phyloP scores from a whole-genome alignment of 177 flowering plant species.

The Vitis hybrid region DNA sequence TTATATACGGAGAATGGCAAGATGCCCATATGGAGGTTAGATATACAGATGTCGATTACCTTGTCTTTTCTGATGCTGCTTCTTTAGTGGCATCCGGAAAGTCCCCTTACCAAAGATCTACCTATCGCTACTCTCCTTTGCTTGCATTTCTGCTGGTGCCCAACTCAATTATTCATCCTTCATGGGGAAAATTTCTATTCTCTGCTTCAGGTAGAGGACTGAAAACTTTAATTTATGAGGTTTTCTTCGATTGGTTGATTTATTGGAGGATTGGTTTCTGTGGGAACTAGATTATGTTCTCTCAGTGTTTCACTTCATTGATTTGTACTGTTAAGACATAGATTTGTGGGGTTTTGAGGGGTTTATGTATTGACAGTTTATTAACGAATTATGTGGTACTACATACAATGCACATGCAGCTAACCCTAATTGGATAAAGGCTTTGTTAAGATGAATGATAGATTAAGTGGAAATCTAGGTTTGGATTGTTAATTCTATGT shows the following conservation, averaged over 20 bases:
- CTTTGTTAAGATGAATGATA: no score
- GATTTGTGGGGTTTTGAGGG: no score
- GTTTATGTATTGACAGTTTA: no score
- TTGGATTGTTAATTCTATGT: no score
- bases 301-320: not conserved
- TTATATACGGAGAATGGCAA: constrained; percentile 92
- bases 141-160: constrained; percentile 77
- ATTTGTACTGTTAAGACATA: not conserved
- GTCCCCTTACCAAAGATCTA: constrained; percentile 77
- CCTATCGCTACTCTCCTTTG: constrained; percentile 83
- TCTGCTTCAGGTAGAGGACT: constrained; percentile 66
- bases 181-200: constrained; percentile 88
- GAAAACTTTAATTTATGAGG: not conserved
- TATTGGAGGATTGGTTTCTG: not conserved
- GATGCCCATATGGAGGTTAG: constrained; percentile 86
- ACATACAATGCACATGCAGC: no score
- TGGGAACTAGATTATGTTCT: not conserved
- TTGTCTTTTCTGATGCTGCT: constrained; percentile 90
- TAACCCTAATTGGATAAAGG: no score
- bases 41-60: constrained; percentile 83
- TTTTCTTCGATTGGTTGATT: not conserved
- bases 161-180: constrained; percentile 64
- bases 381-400: no score
- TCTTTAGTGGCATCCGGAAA: constrained; percentile 59
- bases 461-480: no score